Percentiles rank a stretch among this genome's conserved stretches.
Evolutionary conservation across 345 rosid species (phyloP).

Genomic region (Lepidium aucheri): DNA sequence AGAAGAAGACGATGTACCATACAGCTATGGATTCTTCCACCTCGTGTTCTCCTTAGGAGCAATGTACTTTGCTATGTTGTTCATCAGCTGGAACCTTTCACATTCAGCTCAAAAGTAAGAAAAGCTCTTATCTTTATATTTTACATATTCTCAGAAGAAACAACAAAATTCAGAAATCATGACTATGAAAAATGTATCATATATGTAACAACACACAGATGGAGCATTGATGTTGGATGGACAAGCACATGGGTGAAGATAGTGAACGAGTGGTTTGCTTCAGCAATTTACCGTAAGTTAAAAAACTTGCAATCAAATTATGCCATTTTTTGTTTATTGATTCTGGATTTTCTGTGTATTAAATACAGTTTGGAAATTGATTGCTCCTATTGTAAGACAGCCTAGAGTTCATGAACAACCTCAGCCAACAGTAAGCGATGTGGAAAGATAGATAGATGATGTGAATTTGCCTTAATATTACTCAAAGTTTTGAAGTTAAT

Average conservation of each 20-base stretch:
- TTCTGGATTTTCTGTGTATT: not conserved
- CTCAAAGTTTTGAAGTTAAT: not conserved
- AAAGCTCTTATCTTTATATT: not conserved
- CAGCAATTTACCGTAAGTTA: constrained; percentile 65
- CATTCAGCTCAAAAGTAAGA: constrained; percentile 50
- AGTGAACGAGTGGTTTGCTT: constrained; percentile 83
- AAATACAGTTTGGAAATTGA: constrained; percentile 70
- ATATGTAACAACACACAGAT: constrained; percentile 32
- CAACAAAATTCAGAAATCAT: not conserved
- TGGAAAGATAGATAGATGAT: constrained; percentile 18
- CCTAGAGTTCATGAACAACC: constrained; percentile 37
- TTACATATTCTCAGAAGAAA: not conserved
- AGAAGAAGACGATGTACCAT: constrained; percentile 62
- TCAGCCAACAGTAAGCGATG: constrained; percentile 27
- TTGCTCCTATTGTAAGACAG: constrained; percentile 53
- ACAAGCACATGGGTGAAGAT: constrained; percentile 92
- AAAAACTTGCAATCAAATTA: not conserved
- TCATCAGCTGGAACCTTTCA: constrained; percentile 77
- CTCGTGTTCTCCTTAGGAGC: constrained; percentile 81
- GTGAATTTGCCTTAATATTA: constrained; percentile 14
- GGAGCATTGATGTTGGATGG: constrained; percentile 94
- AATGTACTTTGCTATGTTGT: constrained; percentile 91
- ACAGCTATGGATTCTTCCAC: constrained; percentile 75
- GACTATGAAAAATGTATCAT: not conserved
- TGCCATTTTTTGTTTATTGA: not conserved